Evolutionary conservation across 148 eudicot species (phyloP), one percentile per base, ranked within the genome.

Genomic region (Camellia sinensis): DNA sequence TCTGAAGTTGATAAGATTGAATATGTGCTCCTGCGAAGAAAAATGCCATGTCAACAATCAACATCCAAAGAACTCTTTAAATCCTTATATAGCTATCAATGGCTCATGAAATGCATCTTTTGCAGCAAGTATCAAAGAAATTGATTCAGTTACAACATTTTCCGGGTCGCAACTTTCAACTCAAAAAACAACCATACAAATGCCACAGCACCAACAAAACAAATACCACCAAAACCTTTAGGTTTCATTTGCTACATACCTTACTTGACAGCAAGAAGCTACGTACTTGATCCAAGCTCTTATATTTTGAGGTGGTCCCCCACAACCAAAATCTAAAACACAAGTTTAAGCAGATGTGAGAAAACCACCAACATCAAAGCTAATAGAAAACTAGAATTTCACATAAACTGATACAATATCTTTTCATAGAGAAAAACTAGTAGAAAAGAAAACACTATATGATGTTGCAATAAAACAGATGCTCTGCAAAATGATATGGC

Each of bases 241-340:
- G 37, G 44, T 0, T 67, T 40, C 18, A 21, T 21, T 82, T 76
- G 37, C 10, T 7, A 81, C 89, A 72, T 79, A 96, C 98, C 99
- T 92, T 82, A 62, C 85, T 81, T 82, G 91, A 78, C 80, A 79
- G 73, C 94, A 91, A 83, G 82, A 89, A 85, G 89, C 75, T 10
- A 83, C 84, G 80, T 70, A 89, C 82, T 91, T 91, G 83, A 94
- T 90, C 98, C 98, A 96, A 45, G 85, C 88, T 86, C 87, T 87
- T 62, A 96, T 85, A 83, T 94, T 94, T 79, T 83, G 84, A 43
- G 98, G 94, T 43, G 92, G 94, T 76, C 92, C 95, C 74, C 61
- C 67, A 67, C 14, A 6, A 41, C 72, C 85, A 76, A 87, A 87
- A 80, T 84, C 98, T 92, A 77, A 46, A 48, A 74, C 64, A 75